Evolutionary conservation across 768 basidiomycete genomes (phyloP).

Genomic region (Suillus clintonianus): DNA sequence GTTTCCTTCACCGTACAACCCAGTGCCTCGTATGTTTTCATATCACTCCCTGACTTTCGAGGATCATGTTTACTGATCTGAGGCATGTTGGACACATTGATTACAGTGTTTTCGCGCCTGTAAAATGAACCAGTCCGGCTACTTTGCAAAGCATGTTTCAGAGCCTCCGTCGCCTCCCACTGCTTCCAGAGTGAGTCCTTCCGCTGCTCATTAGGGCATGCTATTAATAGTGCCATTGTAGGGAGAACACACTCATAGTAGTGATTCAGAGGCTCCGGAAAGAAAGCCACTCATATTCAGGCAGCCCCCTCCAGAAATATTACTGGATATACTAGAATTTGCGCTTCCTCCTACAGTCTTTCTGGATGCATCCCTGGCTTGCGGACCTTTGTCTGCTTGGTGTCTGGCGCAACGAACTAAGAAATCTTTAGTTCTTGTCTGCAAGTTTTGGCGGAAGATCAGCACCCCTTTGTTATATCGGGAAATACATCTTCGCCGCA

Average conservation of each 20-base stretch:
- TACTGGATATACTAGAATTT: conserved; percentile 23
- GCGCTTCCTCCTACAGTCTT: conserved; percentile 25
- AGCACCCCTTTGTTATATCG: conserved; percentile 28
- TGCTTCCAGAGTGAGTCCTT: background rate
- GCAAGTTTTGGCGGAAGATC: conserved; percentile 25
- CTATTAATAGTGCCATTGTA: background rate
- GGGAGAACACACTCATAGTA: background rate
- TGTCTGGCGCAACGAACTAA: conserved; percentile 22
- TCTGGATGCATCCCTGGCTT: conserved; percentile 14
- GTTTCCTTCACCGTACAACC: background rate
- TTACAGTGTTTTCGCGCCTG: background rate
- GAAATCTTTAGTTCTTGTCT: conserved; percentile 22
- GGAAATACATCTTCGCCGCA: conserved; percentile 23
- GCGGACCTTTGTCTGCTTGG: conserved; percentile 24
- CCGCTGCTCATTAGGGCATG: background rate
- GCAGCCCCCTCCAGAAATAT: conserved; percentile 23
- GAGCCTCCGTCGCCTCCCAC: background rate
- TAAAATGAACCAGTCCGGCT: background rate
- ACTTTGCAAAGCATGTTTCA: background rate
- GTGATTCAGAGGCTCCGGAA: background rate
- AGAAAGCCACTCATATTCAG: background rate
- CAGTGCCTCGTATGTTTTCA: background rate
- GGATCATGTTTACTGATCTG: background rate
- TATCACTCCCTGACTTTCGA: background rate
- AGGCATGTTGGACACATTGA: background rate